Evolutionary conservation across 495 filamentous ascomycete genomes (phyloP), one percentile per base, ranked within the genome.

Genomic region (Aspergillus haitiensis): DNA sequence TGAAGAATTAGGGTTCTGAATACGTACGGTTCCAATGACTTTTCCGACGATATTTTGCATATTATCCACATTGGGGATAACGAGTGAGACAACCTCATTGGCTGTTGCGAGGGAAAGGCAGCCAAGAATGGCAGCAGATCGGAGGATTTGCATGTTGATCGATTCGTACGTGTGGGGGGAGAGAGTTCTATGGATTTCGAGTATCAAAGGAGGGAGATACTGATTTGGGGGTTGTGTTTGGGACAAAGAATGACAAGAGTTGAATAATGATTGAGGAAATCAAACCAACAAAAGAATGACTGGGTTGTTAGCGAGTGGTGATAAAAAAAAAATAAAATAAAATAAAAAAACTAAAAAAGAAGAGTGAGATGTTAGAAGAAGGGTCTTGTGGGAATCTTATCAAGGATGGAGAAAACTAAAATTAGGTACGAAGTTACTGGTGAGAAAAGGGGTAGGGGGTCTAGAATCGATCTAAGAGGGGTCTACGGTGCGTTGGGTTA

Each of bases 21-120:
- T 54, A 37, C 59, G 16, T 70, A 75, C 72, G 36, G 50, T 49
- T 15, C 59, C 64, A 46, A 74, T 48, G 31, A 75, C 50, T 36
- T 64, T 55, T 11, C 53, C 64, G 5, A 58, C 60, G 15, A 61
- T 31, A 18, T 34, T 13, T 36, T 56, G 57, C 6, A n/a, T n/a
- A n/a, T 33, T 16, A 45, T 63, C 58, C 7, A 31, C 21, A 8
- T 46, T 60, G 56, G 72, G 73, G 48, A 74, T 55, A 18, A 73
- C 62, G 21, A 76, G 61, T 44, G 51, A 68, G 31, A 70, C 70
- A 27, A 69, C 61, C 47, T 71, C 69, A 45, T 62, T 62, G 31
- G 73, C 73, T 46, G 67, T 61, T 44, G 56, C 72, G 27, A 54
- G 44, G 32, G 58, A 59, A 40, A 35, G 16, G 53, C 36, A 46